Evolutionary conservation across 441 rosid genomes (phyloP).

Genomic region (Iberis amara): DNA sequence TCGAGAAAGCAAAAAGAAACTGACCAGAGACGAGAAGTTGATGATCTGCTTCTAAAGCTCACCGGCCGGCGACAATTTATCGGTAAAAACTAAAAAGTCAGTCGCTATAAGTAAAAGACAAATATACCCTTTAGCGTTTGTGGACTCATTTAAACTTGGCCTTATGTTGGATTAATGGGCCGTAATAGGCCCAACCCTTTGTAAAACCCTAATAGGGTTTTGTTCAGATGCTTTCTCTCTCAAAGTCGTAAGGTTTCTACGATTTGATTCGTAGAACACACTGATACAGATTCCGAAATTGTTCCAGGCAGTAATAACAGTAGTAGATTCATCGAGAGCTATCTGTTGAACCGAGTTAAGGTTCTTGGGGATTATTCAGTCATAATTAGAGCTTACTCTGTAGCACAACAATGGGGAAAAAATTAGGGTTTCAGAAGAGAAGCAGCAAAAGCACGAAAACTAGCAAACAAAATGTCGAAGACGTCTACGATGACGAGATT

Average conservation of each 20-base stretch:
- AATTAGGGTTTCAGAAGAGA: constrained; percentile 39
- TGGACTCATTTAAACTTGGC: constrained; percentile 6
- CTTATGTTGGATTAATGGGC: not conserved
- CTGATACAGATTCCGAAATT: too few species aligned
- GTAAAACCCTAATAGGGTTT: constrained; percentile 30
- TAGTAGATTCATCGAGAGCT: too few species aligned
- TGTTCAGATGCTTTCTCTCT: constrained; percentile 1
- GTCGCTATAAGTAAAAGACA: constrained; percentile 12
- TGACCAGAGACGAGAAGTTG: constrained; percentile 21
- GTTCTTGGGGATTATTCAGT: not conserved
- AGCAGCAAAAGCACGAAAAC: constrained; percentile 36
- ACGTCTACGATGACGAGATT: constrained; percentile 59
- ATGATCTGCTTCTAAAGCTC: constrained; percentile 26
- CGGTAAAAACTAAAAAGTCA: not conserved
- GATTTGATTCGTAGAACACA: constrained; percentile 1
- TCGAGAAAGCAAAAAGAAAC: not conserved
- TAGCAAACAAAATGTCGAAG: constrained; percentile 30
- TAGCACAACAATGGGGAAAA: constrained; percentile 27
- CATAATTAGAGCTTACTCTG: not conserved
- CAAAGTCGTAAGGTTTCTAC: not conserved
- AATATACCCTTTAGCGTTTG: constrained; percentile 15
- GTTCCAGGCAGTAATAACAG: too few species aligned
- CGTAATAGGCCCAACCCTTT: constrained; percentile 5
- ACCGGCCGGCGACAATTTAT: constrained; percentile 24
- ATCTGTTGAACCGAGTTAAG: too few species aligned